Evolutionary conservation across 1,139 yeast genomes (phyloP), one percentile per base, ranked within the genome.

Genomic region (Protomyces macrosporus): DNA sequence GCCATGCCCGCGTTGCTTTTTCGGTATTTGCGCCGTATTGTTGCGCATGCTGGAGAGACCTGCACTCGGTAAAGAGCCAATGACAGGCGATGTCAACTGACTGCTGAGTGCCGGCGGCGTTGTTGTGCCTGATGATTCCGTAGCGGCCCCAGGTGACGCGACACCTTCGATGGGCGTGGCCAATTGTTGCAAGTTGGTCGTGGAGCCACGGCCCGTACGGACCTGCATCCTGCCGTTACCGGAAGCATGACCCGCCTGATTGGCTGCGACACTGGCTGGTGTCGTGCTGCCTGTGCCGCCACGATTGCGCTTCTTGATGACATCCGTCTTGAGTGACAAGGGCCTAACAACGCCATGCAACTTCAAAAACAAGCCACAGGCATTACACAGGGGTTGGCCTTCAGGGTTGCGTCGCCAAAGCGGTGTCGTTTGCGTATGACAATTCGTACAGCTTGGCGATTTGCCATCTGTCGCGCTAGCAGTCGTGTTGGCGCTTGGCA

Each of bases 301-400:
- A n/a, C 79, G 71, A 66, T 77, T 77, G 70, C 98, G 81, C 72
- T 90, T 88, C 77, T 91, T 90, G 70, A 91, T 91, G 10, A 93
- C 91, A 75, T 91, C 97, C 0, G 97, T 90, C 73, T 91, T 91
- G 71, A 91, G 79, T 35, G 95, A 86, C 65, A 93, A 80, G 1
- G 98, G 98, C 67, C 98, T 80, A 53, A 93, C 95, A 45, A 93
- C 90, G 32, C 98, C 98, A 72, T 91, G 98, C 53, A 91, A 80
- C 75, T 91, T 91, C 70, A 88, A 79, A 71, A 93, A 91, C 66
- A 91, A 78, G 0, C 98, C 98, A 77, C 98, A 91, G 0, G 98
- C 98, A 75, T 91, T 93, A 73, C 98, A 91, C 67, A 91, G 78
- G 1, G 96, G 96, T 71, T 89, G 90, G 6, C 97, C 97, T 34